Evolutionary conservation across 2,329 filamentous ascomycete species (phyloP), one percentile per base, ranked within the genome.

Genomic region (Ploettnerulaceae sp.): DNA sequence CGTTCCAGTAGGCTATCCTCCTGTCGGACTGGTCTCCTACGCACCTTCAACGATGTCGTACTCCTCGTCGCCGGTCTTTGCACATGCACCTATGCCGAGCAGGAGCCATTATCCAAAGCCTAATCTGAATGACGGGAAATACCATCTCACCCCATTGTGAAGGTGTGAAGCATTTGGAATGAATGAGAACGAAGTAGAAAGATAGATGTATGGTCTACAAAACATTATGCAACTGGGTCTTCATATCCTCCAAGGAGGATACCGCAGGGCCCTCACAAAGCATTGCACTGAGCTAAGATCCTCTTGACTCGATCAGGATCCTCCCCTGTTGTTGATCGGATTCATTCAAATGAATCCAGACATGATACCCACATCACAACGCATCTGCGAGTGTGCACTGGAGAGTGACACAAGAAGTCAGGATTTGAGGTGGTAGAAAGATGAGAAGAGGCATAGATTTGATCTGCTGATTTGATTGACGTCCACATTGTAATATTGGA

Each of bases 111-210:
- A 34, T 20, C 29, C 14, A 22, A 33, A 36, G 26, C 28, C 26
- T 24, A 18, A 34, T 42, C 46, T 47, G 3, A 53, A 54, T 40
- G 59, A 61, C 54, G 59, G 59, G 32, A 56, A 48, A 18, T 61
- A 61, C 46, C 57, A 61, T 47, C 46, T 54, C 2, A 37, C 26
- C 8, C 52, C 52, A 11, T 25, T 54, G 6, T 54, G 52, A 53
- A 38, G 8, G 25, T 6, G 20, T 9, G 22, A 17, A 15, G 9
- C 5, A 14, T 18, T 8, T 15, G 39, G 17, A 33, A 9, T 21
- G 28, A n/a, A 25, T 25, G 15, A 14, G 28, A 18, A 42, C 22
- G 6, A 26, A 31, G 26, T 3, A 15, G 29, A 32, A 7, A 34
- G 7, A 34, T 6, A 34, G 8, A 11, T 3, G 15, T 3, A 18